phyloP scores from a whole-genome alignment of 768 basidiomycete species.

The Mycena chlorophos region DNA sequence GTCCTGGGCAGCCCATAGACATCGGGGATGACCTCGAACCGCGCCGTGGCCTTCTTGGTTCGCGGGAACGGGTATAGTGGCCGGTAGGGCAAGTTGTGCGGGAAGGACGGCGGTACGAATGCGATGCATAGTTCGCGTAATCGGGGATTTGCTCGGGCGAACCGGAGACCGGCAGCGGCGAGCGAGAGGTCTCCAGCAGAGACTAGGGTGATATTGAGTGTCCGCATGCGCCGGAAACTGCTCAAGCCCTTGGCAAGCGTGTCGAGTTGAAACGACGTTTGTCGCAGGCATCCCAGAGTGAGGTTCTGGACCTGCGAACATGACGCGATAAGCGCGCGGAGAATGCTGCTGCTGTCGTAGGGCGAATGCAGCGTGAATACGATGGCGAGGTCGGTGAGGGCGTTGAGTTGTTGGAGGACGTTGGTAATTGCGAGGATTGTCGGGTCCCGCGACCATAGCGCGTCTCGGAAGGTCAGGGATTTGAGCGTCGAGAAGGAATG shows the following conservation, averaged over 20 bases:
- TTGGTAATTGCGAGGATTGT: slow-evolving; percentile 61
- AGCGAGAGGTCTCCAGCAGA: slow-evolving; percentile 60
- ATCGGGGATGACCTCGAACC: slow-evolving; percentile 58
- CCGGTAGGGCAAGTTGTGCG: slow-evolving; percentile 49
- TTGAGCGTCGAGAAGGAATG: slow-evolving; percentile 50
- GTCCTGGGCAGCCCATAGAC: slow-evolving; percentile 62
- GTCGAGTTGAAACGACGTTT: slow-evolving; percentile 72
- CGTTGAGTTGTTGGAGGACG: slow-evolving; percentile 56
- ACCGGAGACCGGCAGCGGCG: slow-evolving; percentile 52
- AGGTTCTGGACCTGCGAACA: slow-evolving; percentile 67
- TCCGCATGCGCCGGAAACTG: slow-evolving; percentile 61
- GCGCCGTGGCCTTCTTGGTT: slow-evolving; percentile 49
- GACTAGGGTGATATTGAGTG: slow-evolving; percentile 64
- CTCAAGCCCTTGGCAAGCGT: slow-evolving; percentile 63
- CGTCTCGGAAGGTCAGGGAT: slow-evolving; percentile 62
- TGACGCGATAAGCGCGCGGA: slow-evolving; percentile 63
- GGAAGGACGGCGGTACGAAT: slow-evolving; percentile 58
- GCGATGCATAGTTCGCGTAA: slow-evolving; percentile 63
- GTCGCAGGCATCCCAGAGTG: slow-evolving; percentile 64
- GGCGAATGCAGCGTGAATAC: slow-evolving; percentile 70
- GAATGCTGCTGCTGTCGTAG: slow-evolving; percentile 70
- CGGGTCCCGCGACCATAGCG: slow-evolving; percentile 66
- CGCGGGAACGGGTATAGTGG: slow-evolving; percentile 44
- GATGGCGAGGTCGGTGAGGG: slow-evolving; percentile 59
- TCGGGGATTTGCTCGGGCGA: slow-evolving; percentile 67